Evolutionary conservation across 805 yeast genomes (phyloP).

Genomic region (Metschnikowia koreensis): DNA sequence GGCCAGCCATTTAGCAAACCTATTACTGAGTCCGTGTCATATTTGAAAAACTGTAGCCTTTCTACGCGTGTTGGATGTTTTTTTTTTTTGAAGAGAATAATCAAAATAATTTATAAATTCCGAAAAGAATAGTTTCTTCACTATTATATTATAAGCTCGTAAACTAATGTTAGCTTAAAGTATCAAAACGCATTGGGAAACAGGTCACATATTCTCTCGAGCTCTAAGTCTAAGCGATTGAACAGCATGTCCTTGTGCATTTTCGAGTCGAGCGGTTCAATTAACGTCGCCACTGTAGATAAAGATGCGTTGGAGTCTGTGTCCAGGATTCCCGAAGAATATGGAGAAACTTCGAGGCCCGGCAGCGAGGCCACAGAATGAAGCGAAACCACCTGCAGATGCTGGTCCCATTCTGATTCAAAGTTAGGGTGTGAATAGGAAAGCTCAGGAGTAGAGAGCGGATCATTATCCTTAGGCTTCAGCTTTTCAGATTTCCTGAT

Average conservation of each 20-base stretch:
- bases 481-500: not conserved
- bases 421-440: not conserved
- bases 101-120: too few species aligned
- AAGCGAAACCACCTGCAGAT: slow-evolving; percentile 10
- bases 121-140: too few species aligned
- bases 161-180: not conserved
- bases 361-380: slow-evolving; percentile 16
- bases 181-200: slow-evolving; percentile 4
- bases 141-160: too few species aligned
- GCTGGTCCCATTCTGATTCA: not conserved
- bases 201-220: slow-evolving; percentile 15
- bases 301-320: slow-evolving; percentile 28
- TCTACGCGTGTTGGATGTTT: too few species aligned
- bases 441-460: slow-evolving; percentile 1
- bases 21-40: too few species aligned
- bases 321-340: slow-evolving; percentile 15
- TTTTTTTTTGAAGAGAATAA: too few species aligned
- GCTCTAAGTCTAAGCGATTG: slow-evolving; percentile 12
- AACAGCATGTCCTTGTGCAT: slow-evolving; percentile 14
- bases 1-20: not conserved
- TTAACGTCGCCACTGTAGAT: slow-evolving; percentile 31
- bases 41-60: too few species aligned
- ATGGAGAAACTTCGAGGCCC: slow-evolving; percentile 9
- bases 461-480: not conserved
- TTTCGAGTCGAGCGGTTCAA: slow-evolving; percentile 11